Conservation (phyloP, 2,329 filamentous ascomycete genomes). For the Sordariomycetes sp. region DNA sequence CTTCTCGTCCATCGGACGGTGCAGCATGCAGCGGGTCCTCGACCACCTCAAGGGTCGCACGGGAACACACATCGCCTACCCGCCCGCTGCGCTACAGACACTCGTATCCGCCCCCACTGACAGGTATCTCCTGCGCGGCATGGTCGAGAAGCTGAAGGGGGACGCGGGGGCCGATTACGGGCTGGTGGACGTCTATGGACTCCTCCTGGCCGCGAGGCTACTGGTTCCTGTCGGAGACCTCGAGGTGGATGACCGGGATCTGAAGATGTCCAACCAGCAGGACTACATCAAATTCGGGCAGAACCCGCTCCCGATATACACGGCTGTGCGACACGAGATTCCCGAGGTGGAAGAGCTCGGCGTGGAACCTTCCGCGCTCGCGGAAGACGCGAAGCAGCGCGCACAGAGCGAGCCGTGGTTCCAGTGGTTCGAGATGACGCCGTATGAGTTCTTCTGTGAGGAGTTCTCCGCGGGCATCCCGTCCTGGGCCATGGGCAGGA, state of each 20-base stretch:
- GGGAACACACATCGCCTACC: slow-evolving; percentile 84
- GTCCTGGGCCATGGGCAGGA: slow-evolving; percentile 82
- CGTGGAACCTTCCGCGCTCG: not conserved
- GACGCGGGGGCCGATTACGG: slow-evolving; percentile 71
- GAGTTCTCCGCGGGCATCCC: slow-evolving; percentile 87
- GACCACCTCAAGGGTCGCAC: slow-evolving; percentile 80
- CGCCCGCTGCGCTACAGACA: slow-evolving; percentile 69
- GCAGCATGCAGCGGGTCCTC: slow-evolving; percentile 59
- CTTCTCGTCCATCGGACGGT: slow-evolving; percentile 65
- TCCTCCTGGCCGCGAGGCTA: slow-evolving; percentile 73
- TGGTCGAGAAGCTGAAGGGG: slow-evolving; percentile 86
- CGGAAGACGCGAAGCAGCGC: slow-evolving; percentile 37
- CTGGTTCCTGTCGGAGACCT: slow-evolving; percentile 77
- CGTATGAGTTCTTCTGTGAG: slow-evolving; percentile 92
- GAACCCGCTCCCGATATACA: slow-evolving; percentile 88
- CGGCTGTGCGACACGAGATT: slow-evolving; percentile 90
- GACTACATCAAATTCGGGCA: slow-evolving; percentile 66
- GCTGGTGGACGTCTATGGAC: slow-evolving; percentile 85
- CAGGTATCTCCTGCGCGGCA: slow-evolving; percentile 76
- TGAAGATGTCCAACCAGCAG: slow-evolving; percentile 85
- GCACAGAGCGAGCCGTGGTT: slow-evolving; percentile 70
- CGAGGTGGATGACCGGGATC: slow-evolving; percentile 50
- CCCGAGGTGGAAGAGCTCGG: slow-evolving; percentile 35
- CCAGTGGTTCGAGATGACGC: slow-evolving; percentile 94
- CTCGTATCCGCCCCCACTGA: slow-evolving; percentile 86